Evolutionary conservation across 139 green algal species (phyloP).

Genomic region (Micromonas pusilla): DNA sequence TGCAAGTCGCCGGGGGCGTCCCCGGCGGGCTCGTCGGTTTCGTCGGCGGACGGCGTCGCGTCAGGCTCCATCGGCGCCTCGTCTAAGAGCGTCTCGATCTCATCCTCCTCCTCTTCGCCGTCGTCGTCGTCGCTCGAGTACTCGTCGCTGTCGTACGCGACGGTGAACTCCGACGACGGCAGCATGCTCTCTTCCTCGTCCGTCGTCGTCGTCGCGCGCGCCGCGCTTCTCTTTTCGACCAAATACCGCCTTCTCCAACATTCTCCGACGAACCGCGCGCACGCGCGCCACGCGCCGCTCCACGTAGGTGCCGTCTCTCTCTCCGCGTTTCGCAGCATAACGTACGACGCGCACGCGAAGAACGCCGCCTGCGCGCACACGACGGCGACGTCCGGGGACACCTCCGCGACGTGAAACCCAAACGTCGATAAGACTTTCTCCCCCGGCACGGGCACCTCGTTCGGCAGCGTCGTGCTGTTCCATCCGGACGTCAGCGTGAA

Average conservation of each 20-base stretch:
- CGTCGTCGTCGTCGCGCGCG: too few species aligned
- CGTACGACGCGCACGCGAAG: background rate
- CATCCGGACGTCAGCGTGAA: slow-evolving; percentile 18
- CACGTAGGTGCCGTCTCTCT: too few species aligned
- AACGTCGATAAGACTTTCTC: slow-evolving; percentile 19
- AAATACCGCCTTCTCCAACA: too few species aligned
- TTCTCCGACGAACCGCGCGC: too few species aligned
- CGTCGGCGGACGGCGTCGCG: too few species aligned
- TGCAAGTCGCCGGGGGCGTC: too few species aligned
- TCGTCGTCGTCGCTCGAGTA: background rate
- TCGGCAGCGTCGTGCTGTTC: slow-evolving; percentile 7
- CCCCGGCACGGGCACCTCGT: slow-evolving; percentile 13
- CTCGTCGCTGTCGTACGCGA: background rate
- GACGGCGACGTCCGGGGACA: background rate
- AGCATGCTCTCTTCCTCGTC: background rate
- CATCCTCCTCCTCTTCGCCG: background rate
- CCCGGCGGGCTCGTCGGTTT: too few species aligned
- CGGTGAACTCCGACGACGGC: background rate
- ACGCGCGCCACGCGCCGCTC: too few species aligned
- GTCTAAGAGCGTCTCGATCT: too few species aligned
- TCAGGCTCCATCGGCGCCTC: too few species aligned
- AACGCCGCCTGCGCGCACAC: background rate
- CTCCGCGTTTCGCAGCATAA: background rate
- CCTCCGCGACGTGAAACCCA: background rate
- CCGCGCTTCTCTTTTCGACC: too few species aligned